Percentiles rank a stretch among this genome's conserved stretches.
Conservation (phyloP, 139 green algal genomes). For the Tetratostichococcus sp. region DNA sequence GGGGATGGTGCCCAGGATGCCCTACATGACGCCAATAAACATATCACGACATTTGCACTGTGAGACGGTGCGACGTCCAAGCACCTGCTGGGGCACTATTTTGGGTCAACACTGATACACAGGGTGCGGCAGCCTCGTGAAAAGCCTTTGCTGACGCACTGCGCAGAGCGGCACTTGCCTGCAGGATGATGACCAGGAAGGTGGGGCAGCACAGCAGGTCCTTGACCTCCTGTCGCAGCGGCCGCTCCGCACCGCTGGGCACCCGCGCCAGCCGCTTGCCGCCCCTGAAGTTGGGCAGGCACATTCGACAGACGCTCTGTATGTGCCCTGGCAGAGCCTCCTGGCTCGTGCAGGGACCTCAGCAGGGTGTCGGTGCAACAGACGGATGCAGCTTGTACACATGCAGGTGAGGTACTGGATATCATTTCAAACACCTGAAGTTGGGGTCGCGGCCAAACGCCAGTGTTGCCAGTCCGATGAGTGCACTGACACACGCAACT, state of each 20-base stretch:
- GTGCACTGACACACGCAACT: constrained; percentile 22
- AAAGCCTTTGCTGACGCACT: neutral
- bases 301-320: no score
- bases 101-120: no score
- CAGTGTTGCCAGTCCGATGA: constrained; percentile 6
- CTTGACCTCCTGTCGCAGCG: constrained; percentile 9
- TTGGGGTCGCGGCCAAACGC: neutral
- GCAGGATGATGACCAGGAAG: constrained; percentile 39
- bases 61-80: no score
- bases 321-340: no score
- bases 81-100: no score
- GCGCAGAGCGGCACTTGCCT: no score
- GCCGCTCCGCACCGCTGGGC: neutral
- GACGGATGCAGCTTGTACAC: no score
- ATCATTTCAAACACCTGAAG: no score
- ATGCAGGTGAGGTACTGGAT: no score
- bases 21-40: constrained; percentile 31
- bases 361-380: no score
- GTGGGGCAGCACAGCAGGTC: constrained; percentile 25
- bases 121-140: neutral
- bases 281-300: neutral
- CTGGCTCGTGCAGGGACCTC: no score
- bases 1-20: constrained; percentile 47
- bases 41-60: no score
- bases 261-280: neutral